Conservation (phyloP, 2,329 filamentous ascomycete species). For the Beauveria medogensis region DNA sequence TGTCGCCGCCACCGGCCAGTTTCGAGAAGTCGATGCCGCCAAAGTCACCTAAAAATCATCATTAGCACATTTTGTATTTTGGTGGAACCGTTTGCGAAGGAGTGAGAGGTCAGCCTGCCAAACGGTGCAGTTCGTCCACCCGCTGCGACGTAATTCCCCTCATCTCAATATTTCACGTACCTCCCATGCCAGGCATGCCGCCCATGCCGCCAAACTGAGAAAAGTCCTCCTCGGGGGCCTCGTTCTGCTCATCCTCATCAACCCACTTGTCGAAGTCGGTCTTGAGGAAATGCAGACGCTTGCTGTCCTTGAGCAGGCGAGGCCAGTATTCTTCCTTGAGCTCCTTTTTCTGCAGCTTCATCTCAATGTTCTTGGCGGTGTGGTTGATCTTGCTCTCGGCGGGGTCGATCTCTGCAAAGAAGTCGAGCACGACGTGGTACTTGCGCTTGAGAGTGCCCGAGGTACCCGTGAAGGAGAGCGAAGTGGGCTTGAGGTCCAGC, state of each 20-base stretch:
- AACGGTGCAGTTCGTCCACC: constrained; percentile 14
- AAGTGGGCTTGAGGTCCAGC: constrained; percentile 72
- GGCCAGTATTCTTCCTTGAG: constrained; percentile 93
- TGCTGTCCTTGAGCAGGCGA: constrained; percentile 78
- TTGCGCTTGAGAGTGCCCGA: constrained; percentile 77
- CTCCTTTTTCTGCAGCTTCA: constrained; percentile 96
- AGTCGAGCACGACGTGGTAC: constrained; percentile 78
- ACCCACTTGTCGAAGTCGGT: constrained; percentile 99
- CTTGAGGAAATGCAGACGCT: constrained; percentile 93
- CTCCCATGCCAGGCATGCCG: constrained; percentile 55
- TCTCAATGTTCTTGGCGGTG: constrained; percentile 77
- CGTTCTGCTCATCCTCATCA: constrained; percentile 97
- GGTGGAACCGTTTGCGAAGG: background rate
- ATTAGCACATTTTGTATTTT: background rate
- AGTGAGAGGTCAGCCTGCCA: background rate
- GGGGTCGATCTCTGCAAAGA: constrained; percentile 86
- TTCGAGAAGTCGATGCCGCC: constrained; percentile 83
- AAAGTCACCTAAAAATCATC: constrained; percentile 46
- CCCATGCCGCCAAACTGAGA: constrained; percentile 59
- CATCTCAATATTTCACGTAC: constrained; percentile 21
- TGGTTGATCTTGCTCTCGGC: constrained; percentile 79
- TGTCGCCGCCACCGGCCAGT: constrained; percentile 52
- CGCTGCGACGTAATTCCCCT: background rate
- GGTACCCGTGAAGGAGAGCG: constrained; percentile 73
- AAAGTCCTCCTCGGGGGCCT: constrained; percentile 73